Conservation (phyloP, 176 grass and related monocot genomes). For the Poa pratensis region DNA sequence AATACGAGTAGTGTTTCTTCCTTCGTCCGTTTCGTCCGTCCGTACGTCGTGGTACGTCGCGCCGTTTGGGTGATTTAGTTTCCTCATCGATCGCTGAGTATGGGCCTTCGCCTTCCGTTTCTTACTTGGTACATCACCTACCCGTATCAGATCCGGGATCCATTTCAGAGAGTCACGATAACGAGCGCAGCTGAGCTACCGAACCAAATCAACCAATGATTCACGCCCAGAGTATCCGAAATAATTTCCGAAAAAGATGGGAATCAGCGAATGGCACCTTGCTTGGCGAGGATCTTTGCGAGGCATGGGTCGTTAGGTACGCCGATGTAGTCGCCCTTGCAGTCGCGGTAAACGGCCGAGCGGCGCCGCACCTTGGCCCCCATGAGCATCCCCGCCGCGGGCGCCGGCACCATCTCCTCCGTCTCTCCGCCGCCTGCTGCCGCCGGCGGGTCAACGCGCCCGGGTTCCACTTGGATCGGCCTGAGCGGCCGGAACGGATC, state of each 20-base stretch:
- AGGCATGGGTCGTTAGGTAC: slow-evolving; percentile 75
- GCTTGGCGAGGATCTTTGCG: slow-evolving; percentile 82
- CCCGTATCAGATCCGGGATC: neutral
- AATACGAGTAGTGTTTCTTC: too few relatives aligned
- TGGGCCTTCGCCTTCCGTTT: too few relatives aligned
- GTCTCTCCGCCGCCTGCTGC: neutral
- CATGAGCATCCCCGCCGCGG: slow-evolving; percentile 55
- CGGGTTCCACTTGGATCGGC: slow-evolving; percentile 64
- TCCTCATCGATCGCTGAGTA: too few relatives aligned
- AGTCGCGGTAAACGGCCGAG: slow-evolving; percentile 63
- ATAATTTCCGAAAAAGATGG: neutral
- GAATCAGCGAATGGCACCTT: slow-evolving; percentile 47
- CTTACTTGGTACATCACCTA: too few relatives aligned
- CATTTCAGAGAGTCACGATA: neutral
- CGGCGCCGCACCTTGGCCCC: slow-evolving; percentile 74
- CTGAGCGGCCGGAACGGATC: slow-evolving; percentile 71
- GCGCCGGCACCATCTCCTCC: slow-evolving; percentile 25
- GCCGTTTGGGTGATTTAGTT: too few relatives aligned
- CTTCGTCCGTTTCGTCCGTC: too few relatives aligned
- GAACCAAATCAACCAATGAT: neutral
- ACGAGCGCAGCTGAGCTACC: neutral
- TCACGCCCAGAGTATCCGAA: neutral
- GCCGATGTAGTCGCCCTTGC: slow-evolving; percentile 88
- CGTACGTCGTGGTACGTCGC: too few relatives aligned
- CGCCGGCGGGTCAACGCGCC: slow-evolving; percentile 12